These are phyloP conservation scores for Huiozyma sinensis DNA, from an alignment of 805 yeast species.

Conservation along the genomic window DNA sequence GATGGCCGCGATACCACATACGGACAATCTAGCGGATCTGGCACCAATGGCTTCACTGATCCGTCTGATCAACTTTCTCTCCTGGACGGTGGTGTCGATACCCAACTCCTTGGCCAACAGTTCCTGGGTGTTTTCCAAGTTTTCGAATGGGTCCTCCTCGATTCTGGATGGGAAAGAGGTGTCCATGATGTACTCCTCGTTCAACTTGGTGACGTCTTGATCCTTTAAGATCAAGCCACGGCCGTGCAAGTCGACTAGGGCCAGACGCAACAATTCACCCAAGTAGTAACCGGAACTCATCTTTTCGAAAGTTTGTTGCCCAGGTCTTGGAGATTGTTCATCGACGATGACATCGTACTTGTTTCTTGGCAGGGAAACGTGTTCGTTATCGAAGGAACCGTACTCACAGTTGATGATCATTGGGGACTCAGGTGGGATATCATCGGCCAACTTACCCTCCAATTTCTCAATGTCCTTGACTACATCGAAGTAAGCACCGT, in stretches of 20 bases:
- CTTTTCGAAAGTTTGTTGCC: constrained; percentile 90
- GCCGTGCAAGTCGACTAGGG: constrained; percentile 58
- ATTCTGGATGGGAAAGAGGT: constrained; percentile 77
- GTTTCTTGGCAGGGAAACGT: constrained; percentile 71
- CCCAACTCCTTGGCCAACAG: constrained; percentile 49
- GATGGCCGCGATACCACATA: constrained; percentile 91
- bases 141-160: constrained; percentile 82
- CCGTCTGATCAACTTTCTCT: constrained; percentile 71
- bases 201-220: constrained; percentile 56
- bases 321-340: constrained; percentile 82
- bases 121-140: constrained; percentile 59
- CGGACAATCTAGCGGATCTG: constrained; percentile 82
- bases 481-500: constrained; percentile 86
- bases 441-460: constrained; percentile 53
- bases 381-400: constrained; percentile 94
- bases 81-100: constrained; percentile 60
- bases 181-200: constrained; percentile 62
- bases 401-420: constrained; percentile 98
- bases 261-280: constrained; percentile 80
- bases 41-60: constrained; percentile 80
- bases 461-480: constrained; percentile 69
- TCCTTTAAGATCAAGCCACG: constrained; percentile 54
- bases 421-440: constrained; percentile 49
- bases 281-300: constrained; percentile 94
- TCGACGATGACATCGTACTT: constrained; percentile 75